phyloP scores from a whole-genome alignment of 106 monocot genomes.

The Chionographis japonica region DNA sequence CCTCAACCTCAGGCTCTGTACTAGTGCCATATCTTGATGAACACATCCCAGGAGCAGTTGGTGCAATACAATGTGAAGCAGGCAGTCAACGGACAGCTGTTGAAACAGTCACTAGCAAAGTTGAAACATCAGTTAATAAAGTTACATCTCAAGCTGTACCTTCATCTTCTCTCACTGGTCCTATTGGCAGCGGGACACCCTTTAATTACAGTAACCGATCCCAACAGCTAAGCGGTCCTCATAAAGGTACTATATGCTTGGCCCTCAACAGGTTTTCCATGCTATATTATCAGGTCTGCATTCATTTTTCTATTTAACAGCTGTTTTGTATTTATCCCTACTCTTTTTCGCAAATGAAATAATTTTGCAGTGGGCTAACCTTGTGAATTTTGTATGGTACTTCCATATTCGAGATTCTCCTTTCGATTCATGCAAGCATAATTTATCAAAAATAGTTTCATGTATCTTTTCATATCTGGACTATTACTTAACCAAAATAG shows the following conservation, averaged over 20 bases:
- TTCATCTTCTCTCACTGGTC: constrained; percentile 23
- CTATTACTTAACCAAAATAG: too few species aligned
- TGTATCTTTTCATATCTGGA: background rate
- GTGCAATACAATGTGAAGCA: constrained; percentile 27
- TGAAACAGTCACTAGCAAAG: constrained; percentile 10
- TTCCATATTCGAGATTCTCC: too few species aligned
- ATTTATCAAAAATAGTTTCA: background rate
- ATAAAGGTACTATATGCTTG: constrained; percentile 44
- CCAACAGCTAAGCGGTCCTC: constrained; percentile 30
- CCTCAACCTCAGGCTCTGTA: constrained; percentile 29
- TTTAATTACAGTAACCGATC: constrained; percentile 47
- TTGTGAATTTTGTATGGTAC: too few species aligned
- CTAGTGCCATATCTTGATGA: constrained; percentile 28
- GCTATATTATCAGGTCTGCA: too few species aligned
- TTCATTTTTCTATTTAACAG: too few species aligned
- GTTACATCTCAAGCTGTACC: constrained; percentile 18
- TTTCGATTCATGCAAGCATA: background rate
- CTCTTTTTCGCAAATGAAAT: background rate
- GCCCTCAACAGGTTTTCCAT: background rate
- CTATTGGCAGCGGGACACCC: constrained; percentile 39
- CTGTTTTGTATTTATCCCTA: too few species aligned
- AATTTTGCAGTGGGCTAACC: background rate
- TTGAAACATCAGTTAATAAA: background rate
- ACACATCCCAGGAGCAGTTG: constrained; percentile 7
- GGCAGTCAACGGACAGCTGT: constrained; percentile 16